Evolutionary conservation across 225 moss, liverwort and hornwort species (phyloP).

Genomic region (Thuidium tamariscinum): DNA sequence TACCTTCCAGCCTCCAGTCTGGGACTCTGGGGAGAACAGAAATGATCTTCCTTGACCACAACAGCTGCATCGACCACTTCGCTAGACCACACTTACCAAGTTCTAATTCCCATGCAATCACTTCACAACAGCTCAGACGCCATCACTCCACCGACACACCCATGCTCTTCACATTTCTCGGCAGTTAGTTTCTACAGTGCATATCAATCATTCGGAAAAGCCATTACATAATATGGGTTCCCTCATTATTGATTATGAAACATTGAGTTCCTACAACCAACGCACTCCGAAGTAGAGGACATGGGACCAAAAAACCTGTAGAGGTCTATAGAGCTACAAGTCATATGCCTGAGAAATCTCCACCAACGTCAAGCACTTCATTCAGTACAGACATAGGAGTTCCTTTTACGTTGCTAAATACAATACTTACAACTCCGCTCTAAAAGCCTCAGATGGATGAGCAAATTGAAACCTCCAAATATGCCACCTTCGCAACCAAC

Average conservation of each 20-base stretch:
- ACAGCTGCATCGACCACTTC: background rate
- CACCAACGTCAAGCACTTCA: background rate
- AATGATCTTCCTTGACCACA: background rate
- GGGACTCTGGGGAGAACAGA: background rate
- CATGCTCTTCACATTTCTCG: background rate
- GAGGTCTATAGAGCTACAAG: background rate
- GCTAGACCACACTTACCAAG: background rate
- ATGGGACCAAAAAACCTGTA: no score
- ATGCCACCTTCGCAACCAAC: background rate
- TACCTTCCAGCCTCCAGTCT: no score
- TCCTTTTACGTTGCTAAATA: background rate
- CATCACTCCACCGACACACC: background rate
- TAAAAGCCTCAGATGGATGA: background rate
- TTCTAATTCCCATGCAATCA: background rate
- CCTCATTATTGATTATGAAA: background rate
- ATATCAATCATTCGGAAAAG: background rate
- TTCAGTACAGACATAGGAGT: background rate
- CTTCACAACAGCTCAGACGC: background rate
- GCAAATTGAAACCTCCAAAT: background rate
- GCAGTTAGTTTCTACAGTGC: no score
- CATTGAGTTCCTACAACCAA: background rate
- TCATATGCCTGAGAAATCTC: background rate
- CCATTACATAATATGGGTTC: background rate
- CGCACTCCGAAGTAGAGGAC: background rate
- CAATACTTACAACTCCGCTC: background rate